Base-by-base conservation (phyloP, 2,329 filamentous ascomycete species). In the Sclerotinia subarctica region DNA sequence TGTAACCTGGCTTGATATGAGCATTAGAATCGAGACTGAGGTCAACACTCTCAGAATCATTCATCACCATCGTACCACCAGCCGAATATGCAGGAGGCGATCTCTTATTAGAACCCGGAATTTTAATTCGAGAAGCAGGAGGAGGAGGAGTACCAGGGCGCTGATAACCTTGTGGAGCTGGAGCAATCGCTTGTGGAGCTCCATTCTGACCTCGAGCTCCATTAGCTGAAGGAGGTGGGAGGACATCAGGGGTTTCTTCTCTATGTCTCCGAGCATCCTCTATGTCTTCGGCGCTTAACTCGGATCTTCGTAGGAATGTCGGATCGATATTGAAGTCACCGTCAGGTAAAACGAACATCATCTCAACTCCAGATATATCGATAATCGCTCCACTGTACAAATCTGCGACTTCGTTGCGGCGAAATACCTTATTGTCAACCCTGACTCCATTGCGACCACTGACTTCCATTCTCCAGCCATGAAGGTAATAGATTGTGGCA, bases 291-390 rank as follows among this genome's bases (percentile, higher is more conserved):
- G 4, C 49, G 6, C 46, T 69, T 72, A 76, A 59, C 79, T 78
- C 44, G 88, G 90, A 89, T 57, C 91, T 88, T 73, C 91, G 86
- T 21, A 91, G 84, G 76, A 90, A 93, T 74, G 81, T 86, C 29
- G 84, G 84, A 75, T 91, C 86, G 69, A 96, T 88, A 58, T 86
- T 83, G 35, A 93, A 83, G 32, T 87, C 86, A 67, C 82, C 83
- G 57, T 87, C 83, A 0, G 95, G 94, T n/a, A 96, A 86, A 59
- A 97, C 92, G 79, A 99, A 99, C 84, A 98, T 94, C 95, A 99
- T 99, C 81, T 99, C 94, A 0, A 95, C 91, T 65, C 92, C 92
- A 74, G 90, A 91, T 76, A 98, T 92, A 76, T 97, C 93, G 68
- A 99, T 89, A 54, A 98, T 92, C 77, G 94, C 90, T 68, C 95